Conservation (phyloP, 192 early-diverging fungal genomes). For the Diversispora eburnea region DNA sequence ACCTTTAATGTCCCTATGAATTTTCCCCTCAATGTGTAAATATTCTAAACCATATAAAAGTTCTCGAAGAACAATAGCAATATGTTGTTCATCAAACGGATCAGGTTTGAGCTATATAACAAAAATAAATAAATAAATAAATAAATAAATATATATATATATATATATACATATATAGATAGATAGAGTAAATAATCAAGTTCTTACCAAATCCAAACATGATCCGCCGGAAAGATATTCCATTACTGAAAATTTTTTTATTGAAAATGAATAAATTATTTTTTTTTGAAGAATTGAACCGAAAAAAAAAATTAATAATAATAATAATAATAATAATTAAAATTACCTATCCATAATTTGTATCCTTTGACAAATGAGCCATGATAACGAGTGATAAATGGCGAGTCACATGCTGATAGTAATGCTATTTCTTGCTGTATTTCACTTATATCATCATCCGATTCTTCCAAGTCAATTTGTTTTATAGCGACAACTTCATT, state of each 20-base stretch:
- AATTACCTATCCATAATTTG: slow-evolving; percentile 50
- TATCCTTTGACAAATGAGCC: slow-evolving; percentile 49
- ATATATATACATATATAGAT: no score
- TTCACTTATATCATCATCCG: slow-evolving; percentile 51
- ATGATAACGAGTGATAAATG: slow-evolving; percentile 48
- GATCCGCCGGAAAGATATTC: slow-evolving; percentile 52
- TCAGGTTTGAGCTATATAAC: slow-evolving; percentile 44
- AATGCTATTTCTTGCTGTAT: slow-evolving; percentile 52
- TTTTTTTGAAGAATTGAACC: neutral
- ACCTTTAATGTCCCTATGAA: slow-evolving; percentile 92
- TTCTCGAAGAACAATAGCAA: slow-evolving; percentile 71
- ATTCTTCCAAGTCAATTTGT: slow-evolving; percentile 49
- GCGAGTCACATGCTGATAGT: slow-evolving; percentile 47
- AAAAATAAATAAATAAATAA: no score
- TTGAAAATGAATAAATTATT: neutral
- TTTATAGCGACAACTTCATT: slow-evolving; percentile 48
- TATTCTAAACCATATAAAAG: slow-evolving; percentile 88
- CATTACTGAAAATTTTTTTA: slow-evolving; percentile 39
- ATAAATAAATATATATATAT: slow-evolving; percentile 6
- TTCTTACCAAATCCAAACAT: slow-evolving; percentile 45
- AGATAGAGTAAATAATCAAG: no score
- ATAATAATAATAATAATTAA: neutral
- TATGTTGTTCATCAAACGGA: slow-evolving; percentile 43
- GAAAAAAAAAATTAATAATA: neutral
- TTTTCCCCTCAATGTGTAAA: slow-evolving; percentile 87